Base-by-base conservation (phyloP, 495 filamentous ascomycete genomes). In the Acidiella bohemica region DNA sequence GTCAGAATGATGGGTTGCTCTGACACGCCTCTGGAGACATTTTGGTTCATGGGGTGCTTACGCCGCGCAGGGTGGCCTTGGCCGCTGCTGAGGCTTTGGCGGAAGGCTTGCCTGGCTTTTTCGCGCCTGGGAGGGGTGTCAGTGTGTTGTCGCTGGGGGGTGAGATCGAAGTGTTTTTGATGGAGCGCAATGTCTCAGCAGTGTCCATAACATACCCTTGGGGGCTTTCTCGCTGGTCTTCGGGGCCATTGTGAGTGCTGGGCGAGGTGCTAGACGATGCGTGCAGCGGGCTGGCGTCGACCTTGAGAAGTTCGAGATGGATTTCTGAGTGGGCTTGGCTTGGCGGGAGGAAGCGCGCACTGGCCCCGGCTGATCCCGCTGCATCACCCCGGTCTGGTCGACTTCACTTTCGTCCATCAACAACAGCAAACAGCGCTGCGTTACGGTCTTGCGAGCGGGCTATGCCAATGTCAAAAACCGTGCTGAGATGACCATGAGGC, bases 51-150 rank as follows among this genome's bases (percentile, higher is more conserved):
- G 41, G 23, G 18, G 31, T 34, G 69, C 76, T 75, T 78, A 85
- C 80, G 62, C 86, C 85, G 66, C 78, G 78, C 53, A 93, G 76
- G 56, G 87, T 81, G 60, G 90, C 81, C 72, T 95, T 93, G 58
- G 92, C 81, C 56, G 90, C 90, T 59, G 78, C 75, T 57, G 73
- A 78, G 68, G 92, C 90, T 74, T 92, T 75, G 65, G 60, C 56
- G 72, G 70, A 68, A 78, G 81, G 55, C 64, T 53, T 50, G 48
- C 39, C 39, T 32, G 49, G 37, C 44, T 78, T 53, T 69, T 77
- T 84, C 46, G 75, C 65, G 68, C 73, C 78, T 82, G 55, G 67
- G 58, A 50, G 26, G 53, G 28, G 31, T 34, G 34, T 32, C 27
- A 44, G 29, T 39, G 19, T 32, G 27, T 11, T 2, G 20, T 31